Evolutionary conservation across 805 yeast genomes (phyloP).

Genomic region (Clavispora carvajalis): DNA sequence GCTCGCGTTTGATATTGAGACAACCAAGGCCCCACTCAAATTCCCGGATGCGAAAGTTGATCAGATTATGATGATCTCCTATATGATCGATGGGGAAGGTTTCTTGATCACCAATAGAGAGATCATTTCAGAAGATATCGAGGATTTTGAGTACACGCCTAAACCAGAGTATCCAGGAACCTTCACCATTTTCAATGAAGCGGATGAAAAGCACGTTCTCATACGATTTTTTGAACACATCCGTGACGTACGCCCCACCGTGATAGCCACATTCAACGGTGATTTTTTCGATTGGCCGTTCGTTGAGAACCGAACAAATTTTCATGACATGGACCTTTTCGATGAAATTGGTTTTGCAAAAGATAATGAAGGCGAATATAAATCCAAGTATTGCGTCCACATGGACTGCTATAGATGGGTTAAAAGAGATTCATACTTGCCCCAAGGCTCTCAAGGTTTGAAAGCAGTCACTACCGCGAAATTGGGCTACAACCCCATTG

Average conservation of each 20-base stretch:
- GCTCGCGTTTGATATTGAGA: slow-evolving; percentile 94
- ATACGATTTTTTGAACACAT: slow-evolving; percentile 84
- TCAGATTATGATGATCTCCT: slow-evolving; percentile 97
- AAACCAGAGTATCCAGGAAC: slow-evolving; percentile 91
- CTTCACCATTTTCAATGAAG: slow-evolving; percentile 86
- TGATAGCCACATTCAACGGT: slow-evolving; percentile 97
- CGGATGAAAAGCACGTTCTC: slow-evolving; percentile 71
- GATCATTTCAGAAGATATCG: slow-evolving; percentile 89
- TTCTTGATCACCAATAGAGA: slow-evolving; percentile 90
- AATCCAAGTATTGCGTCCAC: slow-evolving; percentile 86
- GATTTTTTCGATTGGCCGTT: slow-evolving; percentile 99
- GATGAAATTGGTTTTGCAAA: slow-evolving; percentile 91
- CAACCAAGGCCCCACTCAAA: slow-evolving; percentile 92
- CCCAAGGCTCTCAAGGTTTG: slow-evolving; percentile 97
- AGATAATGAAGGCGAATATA: slow-evolving; percentile 87
- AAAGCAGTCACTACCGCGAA: slow-evolving; percentile 96
- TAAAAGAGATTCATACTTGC: slow-evolving; percentile 92
- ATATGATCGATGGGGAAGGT: slow-evolving; percentile 98
- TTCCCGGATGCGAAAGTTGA: slow-evolving; percentile 91
- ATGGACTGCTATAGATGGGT: slow-evolving; percentile 99
- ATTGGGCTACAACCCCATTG: slow-evolving; percentile 93
- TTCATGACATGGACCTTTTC: slow-evolving; percentile 82
- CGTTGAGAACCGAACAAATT: slow-evolving; percentile 80
- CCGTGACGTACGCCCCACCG: slow-evolving; percentile 84
- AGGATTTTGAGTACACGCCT: slow-evolving; percentile 96